Evolutionary conservation across 495 filamentous ascomycete species (phyloP), one percentile per base, ranked within the genome.

Genomic region (Penicillium coffeae): DNA sequence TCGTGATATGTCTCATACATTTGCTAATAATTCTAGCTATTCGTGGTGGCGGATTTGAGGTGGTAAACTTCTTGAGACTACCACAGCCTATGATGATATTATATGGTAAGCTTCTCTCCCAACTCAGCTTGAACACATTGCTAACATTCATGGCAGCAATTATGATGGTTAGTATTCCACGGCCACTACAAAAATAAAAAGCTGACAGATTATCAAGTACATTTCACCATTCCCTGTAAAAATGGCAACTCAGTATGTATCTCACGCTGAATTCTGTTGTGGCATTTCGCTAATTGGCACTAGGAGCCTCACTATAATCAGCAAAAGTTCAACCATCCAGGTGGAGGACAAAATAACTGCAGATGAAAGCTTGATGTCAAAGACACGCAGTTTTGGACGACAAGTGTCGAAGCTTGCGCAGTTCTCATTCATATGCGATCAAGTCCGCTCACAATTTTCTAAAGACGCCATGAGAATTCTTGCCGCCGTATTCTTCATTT

Each of bases 381-480:
- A 30, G 10, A 30, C 25, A 10, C 25, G 25, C 36, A 42, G 20
- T 25, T 8, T 44, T 16, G 25, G 25, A 30, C 4, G 10, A 10
- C 25, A 30, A 30, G 10, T 30, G 20, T 55, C 54, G 27, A 48
- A 57, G 43, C 32, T 51, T 39, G 60, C 72, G 5, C 68, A 66
- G 27, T 52, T 66, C 38, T 73, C 75, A 38, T 82, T 82, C 53
- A 62, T 83, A 15, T 76, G 64, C 38, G 63, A 75, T 47, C 70
- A 94, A 53, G 70, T 96, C 10, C 81, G 84, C 27, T 81, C 83
- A 18, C 88, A 94, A 58, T 78, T 95, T n/a, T 81, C 85, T 14
- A 86, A 90, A 64, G 90, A 96, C 55, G 64, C 90, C 2, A 92
- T 88, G 88, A 90, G 83, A 80, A 75, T 96, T n/a, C 81, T 82